Percentiles rank a stretch among this genome's conserved stretches.
These are phyloP conservation scores for Isoetes taiwanensis DNA, from an alignment of 75 land plant genomes.

Conservation along the genomic window DNA sequence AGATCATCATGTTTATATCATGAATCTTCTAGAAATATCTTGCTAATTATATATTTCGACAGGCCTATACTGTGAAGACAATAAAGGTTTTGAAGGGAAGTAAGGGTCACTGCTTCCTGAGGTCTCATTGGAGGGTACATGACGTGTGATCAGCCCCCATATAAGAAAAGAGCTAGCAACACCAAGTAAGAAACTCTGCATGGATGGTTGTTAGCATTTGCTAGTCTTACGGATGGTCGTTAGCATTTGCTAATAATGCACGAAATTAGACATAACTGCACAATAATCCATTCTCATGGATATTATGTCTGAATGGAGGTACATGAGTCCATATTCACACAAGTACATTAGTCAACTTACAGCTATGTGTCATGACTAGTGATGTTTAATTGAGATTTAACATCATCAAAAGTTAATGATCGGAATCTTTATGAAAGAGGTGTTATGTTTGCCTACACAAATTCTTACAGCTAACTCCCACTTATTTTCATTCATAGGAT, in stretches of 20 bases:
- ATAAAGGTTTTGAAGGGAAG: constrained; percentile 23
- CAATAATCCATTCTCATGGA: neutral
- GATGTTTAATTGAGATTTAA: too few relatives aligned
- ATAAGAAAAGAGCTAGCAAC: constrained; percentile 28
- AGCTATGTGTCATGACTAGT: too few relatives aligned
- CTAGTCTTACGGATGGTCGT: too few relatives aligned
- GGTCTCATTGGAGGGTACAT: constrained; percentile 17
- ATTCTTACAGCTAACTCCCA: too few relatives aligned
- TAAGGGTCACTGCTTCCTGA: constrained; percentile 28
- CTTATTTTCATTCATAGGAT: too few relatives aligned
- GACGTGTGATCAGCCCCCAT: constrained; percentile 31
- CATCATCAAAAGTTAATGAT: too few relatives aligned
- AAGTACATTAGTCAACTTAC: constrained; percentile 7
- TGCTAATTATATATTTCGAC: neutral
- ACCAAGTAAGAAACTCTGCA: constrained; percentile 17
- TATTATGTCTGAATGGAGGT: constrained; percentile 1
- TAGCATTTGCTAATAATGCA: neutral
- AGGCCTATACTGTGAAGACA: constrained; percentile 15
- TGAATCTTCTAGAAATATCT: neutral
- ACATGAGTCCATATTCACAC: constrained; percentile 13
- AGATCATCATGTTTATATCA: too few relatives aligned
- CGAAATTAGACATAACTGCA: constrained; percentile 5
- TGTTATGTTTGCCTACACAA: too few relatives aligned
- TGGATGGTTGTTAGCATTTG: neutral
- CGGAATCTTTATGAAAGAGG: too few relatives aligned